These are phyloP conservation scores for Dendryphion nanum DNA, from an alignment of 2,329 filamentous ascomycete genomes.

Conservation along the genomic window DNA sequence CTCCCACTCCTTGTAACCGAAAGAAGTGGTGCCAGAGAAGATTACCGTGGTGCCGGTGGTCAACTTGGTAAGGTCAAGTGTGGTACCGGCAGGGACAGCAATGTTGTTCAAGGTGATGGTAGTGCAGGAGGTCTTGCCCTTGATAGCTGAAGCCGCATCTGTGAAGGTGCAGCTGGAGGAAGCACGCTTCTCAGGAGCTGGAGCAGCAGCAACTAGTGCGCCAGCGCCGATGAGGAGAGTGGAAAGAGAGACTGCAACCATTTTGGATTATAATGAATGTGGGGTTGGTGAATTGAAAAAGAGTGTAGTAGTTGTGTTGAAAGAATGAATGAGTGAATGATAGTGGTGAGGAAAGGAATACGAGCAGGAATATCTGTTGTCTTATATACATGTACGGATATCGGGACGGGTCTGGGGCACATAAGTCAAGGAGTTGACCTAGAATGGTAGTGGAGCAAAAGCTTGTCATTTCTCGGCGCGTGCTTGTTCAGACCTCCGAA, in stretches of 20 bases:
- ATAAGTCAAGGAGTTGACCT: not conserved
- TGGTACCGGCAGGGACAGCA: constrained; percentile 57
- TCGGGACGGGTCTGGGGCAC: too few relatives aligned
- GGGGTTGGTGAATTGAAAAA: not conserved
- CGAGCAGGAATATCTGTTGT: not conserved
- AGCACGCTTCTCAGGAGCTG: constrained; percentile 23
- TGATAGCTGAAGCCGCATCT: constrained; percentile 48
- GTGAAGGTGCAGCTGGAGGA: constrained; percentile 55
- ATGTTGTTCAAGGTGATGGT: constrained; percentile 55
- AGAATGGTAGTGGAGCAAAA: constrained; percentile 7
- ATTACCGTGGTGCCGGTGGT: constrained; percentile 41
- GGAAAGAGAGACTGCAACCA: constrained; percentile 10
- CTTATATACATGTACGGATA: not conserved
- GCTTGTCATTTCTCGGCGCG: constrained; percentile 29
- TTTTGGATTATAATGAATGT: constrained; percentile 4
- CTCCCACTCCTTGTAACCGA: constrained; percentile 64
- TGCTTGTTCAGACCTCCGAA: constrained; percentile 21
- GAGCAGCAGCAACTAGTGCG: constrained; percentile 29
- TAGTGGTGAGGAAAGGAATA: constrained; percentile 16
- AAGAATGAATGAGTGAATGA: constrained; percentile 3
- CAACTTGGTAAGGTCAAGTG: constrained; percentile 50
- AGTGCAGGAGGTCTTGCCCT: constrained; percentile 53
- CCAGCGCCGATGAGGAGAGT: constrained; percentile 20
- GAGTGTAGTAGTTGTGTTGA: constrained; percentile 1
- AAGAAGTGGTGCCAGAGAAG: constrained; percentile 66